These are phyloP conservation scores for Medicago arabica DNA, from an alignment of 306 rosid genomes.

Conservation along the genomic window DNA sequence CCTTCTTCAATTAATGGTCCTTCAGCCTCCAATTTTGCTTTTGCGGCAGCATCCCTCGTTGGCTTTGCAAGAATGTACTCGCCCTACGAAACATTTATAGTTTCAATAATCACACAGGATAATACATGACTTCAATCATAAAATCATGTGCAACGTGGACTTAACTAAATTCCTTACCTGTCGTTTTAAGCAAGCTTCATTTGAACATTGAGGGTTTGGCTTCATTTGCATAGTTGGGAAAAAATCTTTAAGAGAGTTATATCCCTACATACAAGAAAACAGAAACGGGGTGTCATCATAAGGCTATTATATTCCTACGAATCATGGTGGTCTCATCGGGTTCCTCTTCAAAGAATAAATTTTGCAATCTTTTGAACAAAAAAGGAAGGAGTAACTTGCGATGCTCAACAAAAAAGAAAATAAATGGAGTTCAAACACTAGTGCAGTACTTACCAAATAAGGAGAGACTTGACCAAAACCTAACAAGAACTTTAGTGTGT, in stretches of 20 bases:
- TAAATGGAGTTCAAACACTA: constrained; percentile 17
- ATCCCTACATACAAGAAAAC: constrained; percentile 70
- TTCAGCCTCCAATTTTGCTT: constrained; percentile 82
- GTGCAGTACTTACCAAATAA: constrained; percentile 67
- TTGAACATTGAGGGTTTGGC: constrained; percentile 98
- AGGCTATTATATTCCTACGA: not conserved
- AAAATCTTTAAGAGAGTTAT: constrained; percentile 93
- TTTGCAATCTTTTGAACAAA: not conserved
- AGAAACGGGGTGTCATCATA: constrained; percentile 21
- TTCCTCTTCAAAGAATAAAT: no score
- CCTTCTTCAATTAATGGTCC: constrained; percentile 56
- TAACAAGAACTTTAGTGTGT: constrained; percentile 86
- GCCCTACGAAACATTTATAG: constrained; percentile 56
- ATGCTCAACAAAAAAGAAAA: constrained; percentile 17
- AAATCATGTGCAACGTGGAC: constrained; percentile 31
- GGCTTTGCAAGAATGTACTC: constrained; percentile 78
- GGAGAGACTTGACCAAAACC: constrained; percentile 88
- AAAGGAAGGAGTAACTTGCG: constrained; percentile 13
- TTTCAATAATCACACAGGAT: constrained; percentile 30
- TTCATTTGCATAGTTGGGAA: constrained; percentile 99
- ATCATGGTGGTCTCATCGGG: no score
- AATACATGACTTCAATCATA: not conserved
- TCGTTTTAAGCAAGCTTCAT: constrained; percentile 76
- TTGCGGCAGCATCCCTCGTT: constrained; percentile 87
- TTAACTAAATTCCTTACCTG: constrained; percentile 60